Evolutionary conservation across 2,329 filamentous ascomycete genomes (phyloP).

Genomic region (Aspergillus amoenus): DNA sequence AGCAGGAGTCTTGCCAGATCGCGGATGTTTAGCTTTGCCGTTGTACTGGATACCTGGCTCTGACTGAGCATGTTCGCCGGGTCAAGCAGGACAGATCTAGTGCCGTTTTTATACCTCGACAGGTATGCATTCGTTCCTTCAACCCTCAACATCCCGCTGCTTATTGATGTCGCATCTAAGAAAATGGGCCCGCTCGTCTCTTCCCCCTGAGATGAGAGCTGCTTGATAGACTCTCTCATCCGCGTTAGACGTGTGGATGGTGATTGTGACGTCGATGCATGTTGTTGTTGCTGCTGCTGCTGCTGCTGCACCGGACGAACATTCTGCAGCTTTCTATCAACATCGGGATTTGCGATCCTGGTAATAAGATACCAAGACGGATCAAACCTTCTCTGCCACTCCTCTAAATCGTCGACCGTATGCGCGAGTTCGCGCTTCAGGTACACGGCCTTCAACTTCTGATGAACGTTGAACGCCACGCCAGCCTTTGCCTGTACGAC

Average conservation of each 20-base stretch:
- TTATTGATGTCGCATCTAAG: no score
- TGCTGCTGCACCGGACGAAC: neutral
- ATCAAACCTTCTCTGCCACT: slow-evolving; percentile 2
- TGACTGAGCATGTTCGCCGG: no score
- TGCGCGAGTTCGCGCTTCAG: neutral
- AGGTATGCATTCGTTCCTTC: no score
- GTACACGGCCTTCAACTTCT: neutral
- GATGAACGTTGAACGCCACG: no score
- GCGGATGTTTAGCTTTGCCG: neutral
- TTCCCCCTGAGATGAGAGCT: no score
- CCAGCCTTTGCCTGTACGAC: neutral
- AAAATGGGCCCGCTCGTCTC: no score
- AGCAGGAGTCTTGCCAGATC: neutral
- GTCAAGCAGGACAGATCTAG: no score
- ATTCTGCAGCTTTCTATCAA: neutral
- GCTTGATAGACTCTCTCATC: no score
- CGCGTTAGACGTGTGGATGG: neutral
- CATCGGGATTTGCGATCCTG: neutral
- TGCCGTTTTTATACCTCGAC: no score
- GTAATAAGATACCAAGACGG: slow-evolving; percentile 3
- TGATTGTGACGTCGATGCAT: neutral
- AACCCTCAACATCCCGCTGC: no score
- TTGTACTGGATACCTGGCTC: no score
- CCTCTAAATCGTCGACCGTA: neutral
- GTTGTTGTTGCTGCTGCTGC: neutral